A percentile compares a stretch with the other conserved stretches of the same genome.
Conservation (phyloP, 176 grass and related monocot species). For the Cenchrus americanus region DNA sequence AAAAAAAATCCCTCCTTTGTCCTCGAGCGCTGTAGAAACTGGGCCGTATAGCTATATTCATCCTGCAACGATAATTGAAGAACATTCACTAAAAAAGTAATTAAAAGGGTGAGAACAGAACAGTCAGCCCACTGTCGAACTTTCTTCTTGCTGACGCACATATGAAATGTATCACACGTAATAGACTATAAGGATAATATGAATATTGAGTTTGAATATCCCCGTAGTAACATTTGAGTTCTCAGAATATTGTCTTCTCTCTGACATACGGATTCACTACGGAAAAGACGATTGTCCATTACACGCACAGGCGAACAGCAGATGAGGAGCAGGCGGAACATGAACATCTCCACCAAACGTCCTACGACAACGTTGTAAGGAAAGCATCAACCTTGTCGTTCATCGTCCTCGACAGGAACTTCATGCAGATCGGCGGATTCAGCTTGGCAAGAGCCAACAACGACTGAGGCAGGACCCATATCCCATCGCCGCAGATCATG, state of each 20-base stretch:
- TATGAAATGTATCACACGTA: not conserved
- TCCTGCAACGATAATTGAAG: too few species aligned
- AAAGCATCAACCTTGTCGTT: constrained; percentile 47
- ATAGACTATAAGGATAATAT: too few species aligned
- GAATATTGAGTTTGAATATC: too few species aligned
- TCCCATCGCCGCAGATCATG: constrained; percentile 53
- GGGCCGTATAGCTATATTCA: too few species aligned
- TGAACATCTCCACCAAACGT: not conserved
- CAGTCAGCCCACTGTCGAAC: too few species aligned
- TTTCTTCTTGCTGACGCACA: not conserved
- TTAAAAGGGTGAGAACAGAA: too few species aligned
- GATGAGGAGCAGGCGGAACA: not conserved
- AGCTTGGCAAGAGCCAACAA: constrained; percentile 54
- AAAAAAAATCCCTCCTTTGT: too few species aligned
- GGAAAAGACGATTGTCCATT: not conserved
- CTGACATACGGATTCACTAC: constrained; percentile 16
- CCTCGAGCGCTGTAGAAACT: too few species aligned
- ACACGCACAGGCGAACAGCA: too few species aligned
- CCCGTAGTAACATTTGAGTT: too few species aligned
- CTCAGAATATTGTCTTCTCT: not conserved
- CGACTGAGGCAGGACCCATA: constrained; percentile 51
- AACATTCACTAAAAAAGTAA: too few species aligned
- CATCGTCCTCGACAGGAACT: constrained; percentile 44
- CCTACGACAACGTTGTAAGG: not conserved
- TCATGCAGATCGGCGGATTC: constrained; percentile 65